Evolutionary conservation across 148 eudicot species (phyloP).

Genomic region (Pharnaceum exiguum): DNA sequence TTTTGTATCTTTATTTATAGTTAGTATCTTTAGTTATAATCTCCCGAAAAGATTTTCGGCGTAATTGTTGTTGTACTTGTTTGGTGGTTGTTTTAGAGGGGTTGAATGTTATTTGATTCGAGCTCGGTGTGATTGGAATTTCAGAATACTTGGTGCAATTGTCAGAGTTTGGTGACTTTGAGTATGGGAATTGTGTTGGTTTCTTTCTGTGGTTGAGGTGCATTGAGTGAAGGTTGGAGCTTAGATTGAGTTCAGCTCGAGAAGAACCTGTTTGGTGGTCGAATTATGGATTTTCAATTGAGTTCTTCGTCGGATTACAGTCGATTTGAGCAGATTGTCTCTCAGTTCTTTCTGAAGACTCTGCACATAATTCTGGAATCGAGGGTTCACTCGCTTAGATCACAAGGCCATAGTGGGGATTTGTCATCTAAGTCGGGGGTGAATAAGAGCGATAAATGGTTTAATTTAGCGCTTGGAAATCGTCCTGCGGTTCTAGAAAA

Average conservation of each 20-base stretch:
- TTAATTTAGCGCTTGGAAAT: slow-evolving; percentile 74
- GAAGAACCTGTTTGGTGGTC: background rate
- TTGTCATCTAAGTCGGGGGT: slow-evolving; percentile 25
- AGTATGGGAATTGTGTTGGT: slow-evolving; percentile 9
- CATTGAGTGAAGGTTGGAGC: slow-evolving; percentile 1
- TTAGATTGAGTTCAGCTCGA: slow-evolving; percentile 6
- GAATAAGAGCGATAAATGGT: slow-evolving; percentile 86
- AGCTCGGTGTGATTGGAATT: slow-evolving; percentile 7
- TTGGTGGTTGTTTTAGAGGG: background rate
- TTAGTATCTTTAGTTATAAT: too few species aligned
- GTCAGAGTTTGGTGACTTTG: background rate
- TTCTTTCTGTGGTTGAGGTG: slow-evolving; percentile 7
- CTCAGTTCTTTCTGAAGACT: slow-evolving; percentile 77
- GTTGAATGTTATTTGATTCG: slow-evolving; percentile 10
- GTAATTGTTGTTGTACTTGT: background rate
- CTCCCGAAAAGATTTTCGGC: background rate
- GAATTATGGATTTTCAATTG: slow-evolving; percentile 58
- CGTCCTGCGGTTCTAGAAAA: slow-evolving; percentile 81
- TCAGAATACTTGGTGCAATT: background rate
- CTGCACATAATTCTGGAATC: slow-evolving; percentile 78
- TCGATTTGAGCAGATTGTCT: slow-evolving; percentile 70
- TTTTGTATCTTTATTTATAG: too few species aligned
- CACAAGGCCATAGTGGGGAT: slow-evolving; percentile 34
- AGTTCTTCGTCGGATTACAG: slow-evolving; percentile 50
- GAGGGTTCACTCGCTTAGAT: slow-evolving; percentile 70